Evolutionary conservation across 495 filamentous ascomycete species (phyloP).

Genomic region (Lasiosphaeria ovina): DNA sequence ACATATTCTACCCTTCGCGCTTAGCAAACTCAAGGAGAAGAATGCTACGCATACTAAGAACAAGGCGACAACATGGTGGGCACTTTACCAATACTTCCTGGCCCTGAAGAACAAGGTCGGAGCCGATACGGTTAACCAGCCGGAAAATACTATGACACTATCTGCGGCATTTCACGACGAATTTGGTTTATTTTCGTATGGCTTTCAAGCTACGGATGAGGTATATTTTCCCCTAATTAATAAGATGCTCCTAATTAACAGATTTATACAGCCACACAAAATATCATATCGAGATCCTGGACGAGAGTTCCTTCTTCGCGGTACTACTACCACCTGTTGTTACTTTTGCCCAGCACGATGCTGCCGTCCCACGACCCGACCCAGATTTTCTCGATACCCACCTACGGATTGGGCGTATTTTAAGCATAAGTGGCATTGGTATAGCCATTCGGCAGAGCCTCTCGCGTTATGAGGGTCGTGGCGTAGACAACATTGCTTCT

Average conservation of each 20-base stretch:
- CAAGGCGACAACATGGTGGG: conserved; percentile 9
- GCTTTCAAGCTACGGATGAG: neutral
- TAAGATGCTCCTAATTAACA: neutral
- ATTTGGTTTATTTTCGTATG: neutral
- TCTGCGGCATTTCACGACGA: neutral
- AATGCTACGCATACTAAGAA: conserved; percentile 8
- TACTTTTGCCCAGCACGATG: neutral
- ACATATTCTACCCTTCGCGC: conserved; percentile 8
- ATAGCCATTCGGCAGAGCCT: neutral
- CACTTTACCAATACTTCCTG: conserved; percentile 3
- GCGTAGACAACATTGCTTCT: neutral
- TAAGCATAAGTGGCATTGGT: neutral
- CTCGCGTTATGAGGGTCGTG: neutral
- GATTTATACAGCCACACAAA: neutral
- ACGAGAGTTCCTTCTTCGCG: neutral
- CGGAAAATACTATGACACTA: neutral
- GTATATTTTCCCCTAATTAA: neutral
- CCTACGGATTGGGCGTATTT: neutral
- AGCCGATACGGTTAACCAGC: neutral
- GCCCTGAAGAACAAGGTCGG: conserved; percentile 3
- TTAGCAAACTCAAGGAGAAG: conserved; percentile 4
- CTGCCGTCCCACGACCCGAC: neutral
- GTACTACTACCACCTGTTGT: neutral
- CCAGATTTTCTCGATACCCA: neutral
- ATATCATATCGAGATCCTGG: neutral